Evolutionary conservation across 257 asterid genomes (phyloP).

Genomic region (Lantana camara): DNA sequence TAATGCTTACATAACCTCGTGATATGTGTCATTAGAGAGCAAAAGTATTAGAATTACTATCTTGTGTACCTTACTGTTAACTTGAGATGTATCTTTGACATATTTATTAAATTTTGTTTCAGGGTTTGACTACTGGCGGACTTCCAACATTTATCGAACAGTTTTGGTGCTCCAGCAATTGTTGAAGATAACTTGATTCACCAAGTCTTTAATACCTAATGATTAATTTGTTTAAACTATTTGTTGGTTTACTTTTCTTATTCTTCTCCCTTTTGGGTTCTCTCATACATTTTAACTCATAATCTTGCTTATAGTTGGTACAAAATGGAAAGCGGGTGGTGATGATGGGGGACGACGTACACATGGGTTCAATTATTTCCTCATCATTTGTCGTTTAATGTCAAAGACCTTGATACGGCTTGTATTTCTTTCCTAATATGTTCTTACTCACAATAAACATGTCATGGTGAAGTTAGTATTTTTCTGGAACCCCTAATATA

Average conservation of each 20-base stretch:
- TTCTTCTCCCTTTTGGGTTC: neutral
- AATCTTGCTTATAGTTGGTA: slow-evolving; percentile 56
- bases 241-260: neutral
- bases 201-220: slow-evolving; percentile 53
- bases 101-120: slow-evolving; percentile 21
- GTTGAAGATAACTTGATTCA: slow-evolving; percentile 90
- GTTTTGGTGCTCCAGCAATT: slow-evolving; percentile 98
- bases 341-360: slow-evolving; percentile 99
- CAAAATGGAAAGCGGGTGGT: slow-evolving; percentile 88
- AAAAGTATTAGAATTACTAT: slow-evolving; percentile 4
- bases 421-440: slow-evolving; percentile 1
- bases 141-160: slow-evolving; percentile 96
- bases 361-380: slow-evolving; percentile 97
- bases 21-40: slow-evolving; percentile 7
- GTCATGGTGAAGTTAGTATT: slow-evolving; percentile 19
- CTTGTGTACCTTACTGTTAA: slow-evolving; percentile 1
- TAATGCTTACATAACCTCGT: neutral
- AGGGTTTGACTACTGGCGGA: slow-evolving; percentile 99
- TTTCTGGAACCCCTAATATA: slow-evolving; percentile 13
- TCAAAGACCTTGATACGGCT: slow-evolving; percentile 94
- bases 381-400: slow-evolving; percentile 88
- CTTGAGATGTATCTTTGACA: slow-evolving; percentile 17
- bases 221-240: slow-evolving; percentile 1
- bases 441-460: slow-evolving; percentile 7
- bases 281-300: slow-evolving; percentile 22